Evolutionary conservation across 2,329 filamentous ascomycete species (phyloP).

Genomic region (Malbranchea zuffiana): DNA sequence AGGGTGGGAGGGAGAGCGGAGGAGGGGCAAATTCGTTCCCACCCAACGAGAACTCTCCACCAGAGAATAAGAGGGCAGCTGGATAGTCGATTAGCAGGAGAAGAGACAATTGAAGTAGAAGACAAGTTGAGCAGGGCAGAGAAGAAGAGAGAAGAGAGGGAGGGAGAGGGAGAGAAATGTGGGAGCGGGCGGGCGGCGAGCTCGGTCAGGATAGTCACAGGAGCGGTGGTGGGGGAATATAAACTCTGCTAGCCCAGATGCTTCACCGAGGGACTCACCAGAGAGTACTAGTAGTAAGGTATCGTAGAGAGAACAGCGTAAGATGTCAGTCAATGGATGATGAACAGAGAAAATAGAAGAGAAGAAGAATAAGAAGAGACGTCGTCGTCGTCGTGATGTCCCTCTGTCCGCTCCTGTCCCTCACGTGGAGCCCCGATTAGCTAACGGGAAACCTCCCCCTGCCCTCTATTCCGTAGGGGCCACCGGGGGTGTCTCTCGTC

Average conservation of each 20-base stretch:
- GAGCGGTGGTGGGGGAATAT: conserved; percentile 3
- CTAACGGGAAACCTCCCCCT: conserved; percentile 23
- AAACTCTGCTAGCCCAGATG: background rate
- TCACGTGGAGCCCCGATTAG: background rate
- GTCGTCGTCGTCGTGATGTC: conserved; percentile 13
- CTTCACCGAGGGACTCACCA: no score
- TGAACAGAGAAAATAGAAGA: background rate
- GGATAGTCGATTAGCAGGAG: background rate
- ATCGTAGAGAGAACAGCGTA: background rate
- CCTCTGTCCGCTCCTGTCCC: conserved; percentile 1
- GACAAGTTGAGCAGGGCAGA: conserved; percentile 12
- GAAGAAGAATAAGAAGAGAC: conserved; percentile 5
- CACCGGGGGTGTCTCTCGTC: no score
- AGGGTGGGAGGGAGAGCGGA: background rate
- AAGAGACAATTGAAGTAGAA: conserved; percentile 4
- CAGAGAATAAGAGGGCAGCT: conserved; percentile 2
- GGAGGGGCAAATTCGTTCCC: background rate
- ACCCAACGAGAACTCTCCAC: background rate
- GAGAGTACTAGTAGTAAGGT: no score
- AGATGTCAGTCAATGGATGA: background rate
- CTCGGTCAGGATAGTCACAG: background rate
- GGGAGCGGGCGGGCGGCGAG: conserved; percentile 6
- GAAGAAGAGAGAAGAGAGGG: conserved; percentile 9
- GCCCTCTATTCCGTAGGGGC: no score
- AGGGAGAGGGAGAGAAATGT: conserved; percentile 5